Evolutionary conservation across 129 eudicot species (phyloP).

Genomic region (Pseudognaphalium luteoalbum): DNA sequence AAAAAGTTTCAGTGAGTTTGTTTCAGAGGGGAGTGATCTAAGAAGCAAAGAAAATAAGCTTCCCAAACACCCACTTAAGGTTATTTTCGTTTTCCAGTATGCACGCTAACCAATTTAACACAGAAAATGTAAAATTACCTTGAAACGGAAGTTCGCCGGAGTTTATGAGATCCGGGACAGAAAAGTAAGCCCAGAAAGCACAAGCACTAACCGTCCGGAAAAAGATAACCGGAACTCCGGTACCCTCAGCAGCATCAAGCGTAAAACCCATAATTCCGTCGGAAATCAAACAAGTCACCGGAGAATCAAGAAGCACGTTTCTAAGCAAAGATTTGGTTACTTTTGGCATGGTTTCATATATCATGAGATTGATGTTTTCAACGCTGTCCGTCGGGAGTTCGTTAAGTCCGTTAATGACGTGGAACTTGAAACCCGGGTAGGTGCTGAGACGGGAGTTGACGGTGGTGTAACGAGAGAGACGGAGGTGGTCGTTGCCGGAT

Average conservation of each 20-base stretch:
- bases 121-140: constrained; percentile 12
- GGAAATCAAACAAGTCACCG: constrained; percentile 46
- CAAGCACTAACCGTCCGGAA: constrained; percentile 60
- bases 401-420: constrained; percentile 45
- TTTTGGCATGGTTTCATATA: constrained; percentile 29
- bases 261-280: constrained; percentile 57
- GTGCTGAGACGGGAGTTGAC: constrained; percentile 36
- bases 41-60: no score
- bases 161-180: constrained; percentile 47
- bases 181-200: constrained; percentile 57
- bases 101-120: background rate
- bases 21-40: no score
- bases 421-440: constrained; percentile 43
- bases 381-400: constrained; percentile 44
- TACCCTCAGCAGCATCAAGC: constrained; percentile 41
- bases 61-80: no score
- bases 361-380: constrained; percentile 33
- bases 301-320: constrained; percentile 34
- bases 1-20: no score
- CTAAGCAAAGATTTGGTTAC: constrained; percentile 37
- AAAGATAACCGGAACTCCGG: constrained; percentile 53
- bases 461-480: constrained; percentile 44
- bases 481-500: constrained; percentile 48
- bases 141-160: constrained; percentile 59
- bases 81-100: no score